These are phyloP conservation scores for Peronospora tabacina DNA, from an alignment of 352 stramenopile genomes.

Conservation along the genomic window DNA sequence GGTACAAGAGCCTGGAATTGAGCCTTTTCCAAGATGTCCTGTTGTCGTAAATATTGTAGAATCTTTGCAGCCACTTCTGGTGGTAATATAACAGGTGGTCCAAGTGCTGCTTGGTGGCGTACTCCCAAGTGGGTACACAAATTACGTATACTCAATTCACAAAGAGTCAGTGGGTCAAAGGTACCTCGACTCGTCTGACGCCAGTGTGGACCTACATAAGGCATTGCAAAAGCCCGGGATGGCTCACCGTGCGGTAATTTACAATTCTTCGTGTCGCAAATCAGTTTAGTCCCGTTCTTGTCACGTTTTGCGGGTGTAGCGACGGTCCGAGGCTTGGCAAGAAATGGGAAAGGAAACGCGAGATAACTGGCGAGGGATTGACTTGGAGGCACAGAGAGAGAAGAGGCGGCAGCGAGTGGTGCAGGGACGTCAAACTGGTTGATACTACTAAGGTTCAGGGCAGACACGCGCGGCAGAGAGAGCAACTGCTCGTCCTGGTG, in stretches of 20 bases:
- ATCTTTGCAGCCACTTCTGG: conserved; percentile 39
- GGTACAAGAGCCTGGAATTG: conserved; percentile 49
- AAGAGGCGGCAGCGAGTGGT: conserved; percentile 3
- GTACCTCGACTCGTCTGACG: conserved; percentile 30
- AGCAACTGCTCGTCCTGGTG: conserved; percentile 60
- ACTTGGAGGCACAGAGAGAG: conserved; percentile 15
- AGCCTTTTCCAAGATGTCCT: conserved; percentile 45
- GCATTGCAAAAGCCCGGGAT: conserved; percentile 1
- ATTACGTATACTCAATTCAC: conserved; percentile 48
- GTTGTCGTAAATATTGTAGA: conserved; percentile 44
- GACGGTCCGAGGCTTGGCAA: conserved; percentile 25
- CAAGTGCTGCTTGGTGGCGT: conserved; percentile 16
- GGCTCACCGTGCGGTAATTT: not conserved
- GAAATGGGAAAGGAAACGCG: conserved; percentile 72
- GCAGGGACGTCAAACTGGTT: conserved; percentile 27
- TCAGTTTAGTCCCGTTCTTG: conserved; percentile 13
- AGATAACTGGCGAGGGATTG: conserved; percentile 65
- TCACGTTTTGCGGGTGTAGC: not conserved
- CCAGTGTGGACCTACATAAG: conserved; percentile 51
- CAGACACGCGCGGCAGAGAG: conserved; percentile 21
- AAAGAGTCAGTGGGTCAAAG: conserved; percentile 43
- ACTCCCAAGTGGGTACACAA: conserved; percentile 42
- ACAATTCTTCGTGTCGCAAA: conserved; percentile 6
- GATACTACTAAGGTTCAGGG: conserved; percentile 22
- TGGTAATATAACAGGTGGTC: conserved; percentile 22